These are phyloP conservation scores for Lippia alba DNA, from an alignment of 305 asterid genomes.

Conservation along the genomic window DNA sequence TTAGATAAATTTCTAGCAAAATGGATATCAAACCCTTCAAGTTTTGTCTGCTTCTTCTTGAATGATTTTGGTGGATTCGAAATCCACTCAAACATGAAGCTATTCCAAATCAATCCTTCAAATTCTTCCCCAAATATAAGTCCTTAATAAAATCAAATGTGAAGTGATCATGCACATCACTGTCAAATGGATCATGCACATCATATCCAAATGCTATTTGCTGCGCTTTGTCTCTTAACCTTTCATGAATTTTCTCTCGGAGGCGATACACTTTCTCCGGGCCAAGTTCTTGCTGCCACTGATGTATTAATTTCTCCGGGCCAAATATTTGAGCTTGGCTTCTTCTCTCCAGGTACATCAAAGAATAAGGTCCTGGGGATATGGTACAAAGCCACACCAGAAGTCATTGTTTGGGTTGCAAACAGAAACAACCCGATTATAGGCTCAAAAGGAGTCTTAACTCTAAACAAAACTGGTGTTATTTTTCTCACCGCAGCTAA, in stretches of 20 bases:
- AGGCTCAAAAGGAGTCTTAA: conserved; percentile 9
- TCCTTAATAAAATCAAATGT: no score
- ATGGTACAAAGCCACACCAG: conserved; percentile 30
- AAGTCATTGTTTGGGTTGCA: conserved; percentile 35
- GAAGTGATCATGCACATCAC: no score
- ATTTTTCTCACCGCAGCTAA: conserved; percentile 15
- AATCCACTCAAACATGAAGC: no score
- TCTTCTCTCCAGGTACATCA: neutral
- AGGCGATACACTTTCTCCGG: neutral
- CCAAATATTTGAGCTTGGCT: neutral
- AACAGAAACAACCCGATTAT: conserved; percentile 27
- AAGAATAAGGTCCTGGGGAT: conserved; percentile 26
- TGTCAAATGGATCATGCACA: neutral
- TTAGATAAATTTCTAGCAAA: no score
- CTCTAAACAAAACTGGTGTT: conserved; percentile 10
- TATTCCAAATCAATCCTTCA: no score
- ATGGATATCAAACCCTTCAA: no score
- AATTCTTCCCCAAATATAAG: no score
- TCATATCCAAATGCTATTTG: neutral
- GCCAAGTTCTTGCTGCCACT: neutral
- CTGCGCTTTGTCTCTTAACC: neutral
- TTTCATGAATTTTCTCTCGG: neutral
- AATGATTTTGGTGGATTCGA: no score
- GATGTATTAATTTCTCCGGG: neutral
- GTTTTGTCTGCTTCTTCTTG: no score